These are phyloP conservation scores for Sphaceloma murrayae DNA, from an alignment of 2,329 filamentous ascomycete species.

Conservation along the genomic window DNA sequence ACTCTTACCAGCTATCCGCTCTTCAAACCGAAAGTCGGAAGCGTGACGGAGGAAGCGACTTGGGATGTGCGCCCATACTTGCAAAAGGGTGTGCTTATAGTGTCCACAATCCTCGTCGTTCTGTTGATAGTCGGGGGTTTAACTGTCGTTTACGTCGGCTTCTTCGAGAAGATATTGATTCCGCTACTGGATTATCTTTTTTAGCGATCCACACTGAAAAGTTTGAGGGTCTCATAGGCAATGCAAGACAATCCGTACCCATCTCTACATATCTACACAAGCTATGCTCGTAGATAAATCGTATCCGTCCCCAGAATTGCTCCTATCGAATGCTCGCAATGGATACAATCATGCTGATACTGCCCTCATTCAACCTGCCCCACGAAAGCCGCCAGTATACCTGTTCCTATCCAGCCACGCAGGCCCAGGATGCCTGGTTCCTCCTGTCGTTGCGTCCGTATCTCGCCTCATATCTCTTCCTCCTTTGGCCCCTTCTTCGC, in stretches of 20 bases:
- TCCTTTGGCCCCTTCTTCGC: constrained; percentile 15
- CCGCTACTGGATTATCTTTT: too few relatives aligned
- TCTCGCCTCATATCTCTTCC: constrained; percentile 8
- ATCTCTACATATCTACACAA: constrained; percentile 14
- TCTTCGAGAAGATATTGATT: too few relatives aligned
- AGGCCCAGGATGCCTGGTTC: not conserved
- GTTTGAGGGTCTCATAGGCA: not conserved
- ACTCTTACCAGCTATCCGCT: not conserved
- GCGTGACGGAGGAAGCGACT: too few relatives aligned
- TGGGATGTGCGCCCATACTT: too few relatives aligned
- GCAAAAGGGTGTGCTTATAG: too few relatives aligned
- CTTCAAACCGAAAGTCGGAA: too few relatives aligned
- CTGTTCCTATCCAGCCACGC: not conserved
- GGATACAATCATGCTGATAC: constrained; percentile 5
- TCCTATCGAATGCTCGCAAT: not conserved
- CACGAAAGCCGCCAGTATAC: not conserved
- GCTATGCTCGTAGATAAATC: not conserved
- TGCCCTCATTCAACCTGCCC: not conserved
- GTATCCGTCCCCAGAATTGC: not conserved
- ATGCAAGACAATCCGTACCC: constrained; percentile 1
- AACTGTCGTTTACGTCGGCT: too few relatives aligned
- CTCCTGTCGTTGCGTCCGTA: constrained; percentile 8
- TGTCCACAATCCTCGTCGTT: too few relatives aligned
- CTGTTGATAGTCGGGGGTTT: too few relatives aligned
- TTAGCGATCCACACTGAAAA: too few relatives aligned